Evolutionary conservation across 768 basidiomycete species (phyloP).

Genomic region (Amanita pallidorosea): DNA sequence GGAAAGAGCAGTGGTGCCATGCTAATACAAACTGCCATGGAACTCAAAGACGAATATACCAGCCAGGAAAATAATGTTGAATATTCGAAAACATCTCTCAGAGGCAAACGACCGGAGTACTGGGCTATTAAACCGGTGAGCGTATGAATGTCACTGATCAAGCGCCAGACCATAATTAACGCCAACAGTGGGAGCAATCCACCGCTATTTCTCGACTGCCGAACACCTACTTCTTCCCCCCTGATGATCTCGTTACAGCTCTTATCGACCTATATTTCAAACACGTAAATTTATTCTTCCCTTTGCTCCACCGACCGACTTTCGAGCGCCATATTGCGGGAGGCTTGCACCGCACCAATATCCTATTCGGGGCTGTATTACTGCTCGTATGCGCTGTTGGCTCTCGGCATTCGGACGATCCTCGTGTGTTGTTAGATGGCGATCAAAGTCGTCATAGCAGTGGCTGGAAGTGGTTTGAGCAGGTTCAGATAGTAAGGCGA

Average conservation of each 20-base stretch:
- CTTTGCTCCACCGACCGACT: constrained; percentile 63
- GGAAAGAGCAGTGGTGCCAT: constrained; percentile 47
- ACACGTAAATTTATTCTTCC: constrained; percentile 42
- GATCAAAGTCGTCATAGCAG: constrained; percentile 29
- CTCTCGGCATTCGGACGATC: constrained; percentile 48
- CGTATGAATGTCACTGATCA: background rate
- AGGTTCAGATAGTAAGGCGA: constrained; percentile 54
- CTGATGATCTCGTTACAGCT: constrained; percentile 32
- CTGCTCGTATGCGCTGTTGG: constrained; percentile 67
- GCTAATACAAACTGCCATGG: constrained; percentile 43
- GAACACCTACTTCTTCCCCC: constrained; percentile 32
- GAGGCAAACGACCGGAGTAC: constrained; percentile 22
- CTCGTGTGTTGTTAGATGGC: constrained; percentile 35
- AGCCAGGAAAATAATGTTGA: constrained; percentile 19
- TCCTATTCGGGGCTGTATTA: constrained; percentile 46
- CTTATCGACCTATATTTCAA: constrained; percentile 61
- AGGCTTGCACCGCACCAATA: constrained; percentile 37
- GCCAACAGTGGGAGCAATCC: constrained; percentile 26
- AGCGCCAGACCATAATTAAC: background rate
- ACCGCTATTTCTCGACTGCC: constrained; percentile 9
- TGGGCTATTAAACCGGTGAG: constrained; percentile 27
- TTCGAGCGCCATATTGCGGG: constrained; percentile 44
- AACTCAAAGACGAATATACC: constrained; percentile 46
- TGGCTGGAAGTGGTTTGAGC: constrained; percentile 62
- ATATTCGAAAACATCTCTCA: constrained; percentile 5